A percentile compares a stretch with the other conserved stretches of the same genome.
Evolutionary conservation across 495 filamentous ascomycete genomes (phyloP).

Genomic region (Hyaloscypha bicolor): DNA sequence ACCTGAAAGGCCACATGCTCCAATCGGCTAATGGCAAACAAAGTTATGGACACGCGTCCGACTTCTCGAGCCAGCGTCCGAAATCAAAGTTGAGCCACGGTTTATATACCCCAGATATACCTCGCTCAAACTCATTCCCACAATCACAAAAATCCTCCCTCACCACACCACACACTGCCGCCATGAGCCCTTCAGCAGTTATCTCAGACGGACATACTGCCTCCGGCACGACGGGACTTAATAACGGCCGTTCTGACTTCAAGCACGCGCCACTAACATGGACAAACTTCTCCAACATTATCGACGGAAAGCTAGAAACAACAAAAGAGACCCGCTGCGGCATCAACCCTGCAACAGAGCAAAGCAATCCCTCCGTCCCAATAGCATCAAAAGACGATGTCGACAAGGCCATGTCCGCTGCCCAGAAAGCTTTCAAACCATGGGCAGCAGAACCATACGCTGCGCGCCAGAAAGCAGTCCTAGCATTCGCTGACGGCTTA

Average conservation of each 20-base stretch:
- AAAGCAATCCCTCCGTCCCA: slow-evolving; percentile 47
- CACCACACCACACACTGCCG: not conserved
- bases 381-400: slow-evolving; percentile 53
- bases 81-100: no score
- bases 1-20: no score
- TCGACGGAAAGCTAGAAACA: slow-evolving; percentile 45
- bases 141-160: not conserved
- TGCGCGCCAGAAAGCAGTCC: slow-evolving; percentile 48
- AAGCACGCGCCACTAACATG: not conserved
- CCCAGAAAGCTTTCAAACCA: slow-evolving; percentile 48
- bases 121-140: not conserved
- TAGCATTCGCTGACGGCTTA: slow-evolving; percentile 50
- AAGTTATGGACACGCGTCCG: no score
- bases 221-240: not conserved
- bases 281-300: slow-evolving; percentile 46
- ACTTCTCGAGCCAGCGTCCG: no score
- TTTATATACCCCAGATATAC: no score
- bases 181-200: not conserved
- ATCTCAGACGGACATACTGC: not conserved
- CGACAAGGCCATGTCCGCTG: slow-evolving; percentile 52
- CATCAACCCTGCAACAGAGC: slow-evolving; percentile 51
- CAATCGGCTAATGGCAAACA: no score
- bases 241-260: not conserved
- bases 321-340: slow-evolving; percentile 40
- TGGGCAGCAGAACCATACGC: slow-evolving; percentile 49